phyloP scores from a whole-genome alignment of 352 stramenopile genomes.

The Globisporangium cederbergense region DNA sequence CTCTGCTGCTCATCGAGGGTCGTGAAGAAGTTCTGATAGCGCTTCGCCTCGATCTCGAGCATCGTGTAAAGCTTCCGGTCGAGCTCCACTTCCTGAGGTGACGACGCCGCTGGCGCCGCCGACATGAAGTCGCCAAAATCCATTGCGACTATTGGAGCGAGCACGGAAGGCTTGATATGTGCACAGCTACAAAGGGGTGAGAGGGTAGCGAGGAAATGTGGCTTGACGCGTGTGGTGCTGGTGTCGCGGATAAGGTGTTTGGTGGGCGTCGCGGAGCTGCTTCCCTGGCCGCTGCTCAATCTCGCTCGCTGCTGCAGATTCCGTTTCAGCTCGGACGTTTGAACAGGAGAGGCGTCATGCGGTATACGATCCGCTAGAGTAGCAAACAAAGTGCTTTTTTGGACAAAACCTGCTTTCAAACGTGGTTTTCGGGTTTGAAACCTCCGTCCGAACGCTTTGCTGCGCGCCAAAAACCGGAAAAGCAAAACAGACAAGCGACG shows the following conservation, averaged over 20 bases:
- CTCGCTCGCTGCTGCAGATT: background rate
- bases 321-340: background rate
- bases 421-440: conserved; percentile 5
- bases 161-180: background rate
- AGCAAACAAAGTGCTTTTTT: background rate
- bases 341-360: too few species aligned
- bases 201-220: background rate
- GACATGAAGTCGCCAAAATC: conserved; percentile 19
- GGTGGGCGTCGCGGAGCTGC: background rate
- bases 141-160: conserved; percentile 2
- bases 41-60: conserved; percentile 51
- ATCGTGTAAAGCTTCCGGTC: conserved; percentile 51
- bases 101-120: background rate
- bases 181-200: background rate
- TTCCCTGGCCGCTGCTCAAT: too few species aligned
- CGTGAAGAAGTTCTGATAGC: conserved; percentile 61
- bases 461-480: conserved; percentile 13
- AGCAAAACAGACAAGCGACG: conserved; percentile 4
- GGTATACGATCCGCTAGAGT: too few species aligned
- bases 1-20: conserved; percentile 32
- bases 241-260: background rate
- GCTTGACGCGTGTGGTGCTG: background rate
- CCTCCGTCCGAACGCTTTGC: background rate
- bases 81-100: conserved; percentile 15
- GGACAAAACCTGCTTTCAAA: background rate